phyloP scores from a whole-genome alignment of 345 rosid species.

The Rhizophora mangle region DNA sequence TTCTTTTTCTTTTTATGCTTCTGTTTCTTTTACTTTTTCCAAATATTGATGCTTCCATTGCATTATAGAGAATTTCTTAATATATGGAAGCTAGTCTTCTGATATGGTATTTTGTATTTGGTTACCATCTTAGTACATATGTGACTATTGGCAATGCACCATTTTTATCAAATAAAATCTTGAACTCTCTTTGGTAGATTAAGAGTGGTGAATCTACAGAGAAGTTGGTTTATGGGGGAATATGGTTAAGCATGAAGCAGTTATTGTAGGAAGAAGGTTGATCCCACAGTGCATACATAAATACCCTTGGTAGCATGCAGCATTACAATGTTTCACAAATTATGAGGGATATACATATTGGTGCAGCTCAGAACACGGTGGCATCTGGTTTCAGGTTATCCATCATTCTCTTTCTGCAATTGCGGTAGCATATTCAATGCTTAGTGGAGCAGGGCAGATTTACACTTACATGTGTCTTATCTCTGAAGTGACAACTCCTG shows the following conservation, averaged over 20 bases:
- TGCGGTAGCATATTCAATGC: slow-evolving; percentile 31
- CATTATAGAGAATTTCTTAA: neutral
- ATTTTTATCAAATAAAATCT: neutral
- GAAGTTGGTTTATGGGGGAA: neutral
- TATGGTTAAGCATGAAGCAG: neutral
- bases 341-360: neutral
- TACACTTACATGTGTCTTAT: slow-evolving; percentile 32
- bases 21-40: too few relatives aligned
- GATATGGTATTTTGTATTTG: neutral
- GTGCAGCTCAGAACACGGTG: neutral
- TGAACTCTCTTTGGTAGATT: neutral
- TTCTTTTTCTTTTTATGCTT: too few relatives aligned
- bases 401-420: slow-evolving; percentile 33
- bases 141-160: neutral
- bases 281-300: neutral
- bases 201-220: neutral
- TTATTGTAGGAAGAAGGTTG: neutral
- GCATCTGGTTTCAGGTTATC: slow-evolving; percentile 25
- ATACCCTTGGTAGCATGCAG: too few relatives aligned
- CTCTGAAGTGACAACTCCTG: slow-evolving; percentile 33
- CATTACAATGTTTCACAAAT: too few relatives aligned
- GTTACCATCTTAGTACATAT: neutral
- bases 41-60: too few relatives aligned
- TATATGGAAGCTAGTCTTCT: slow-evolving; percentile 1
- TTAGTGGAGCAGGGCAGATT: slow-evolving; percentile 33